These are phyloP conservation scores for Fusarium chuoi DNA, from an alignment of 2,329 filamentous ascomycete genomes.

Conservation along the genomic window DNA sequence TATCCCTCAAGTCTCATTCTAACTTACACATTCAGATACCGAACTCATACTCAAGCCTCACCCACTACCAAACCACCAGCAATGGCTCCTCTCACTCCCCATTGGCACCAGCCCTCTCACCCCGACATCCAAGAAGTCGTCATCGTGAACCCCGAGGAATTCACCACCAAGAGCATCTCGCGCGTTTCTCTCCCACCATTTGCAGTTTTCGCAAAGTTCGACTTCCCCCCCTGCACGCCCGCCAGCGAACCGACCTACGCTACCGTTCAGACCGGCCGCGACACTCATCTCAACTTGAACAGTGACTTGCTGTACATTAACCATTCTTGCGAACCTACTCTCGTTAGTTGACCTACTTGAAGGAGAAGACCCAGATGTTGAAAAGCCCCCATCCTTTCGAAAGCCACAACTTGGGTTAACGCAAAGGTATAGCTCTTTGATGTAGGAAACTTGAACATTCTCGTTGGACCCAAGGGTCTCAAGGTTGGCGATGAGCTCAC, in stretches of 20 bases:
- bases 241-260: constrained; percentile 68
- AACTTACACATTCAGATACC: not conserved
- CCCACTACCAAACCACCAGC: constrained; percentile 14
- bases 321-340: constrained; percentile 73
- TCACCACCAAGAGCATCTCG: constrained; percentile 70
- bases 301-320: constrained; percentile 75
- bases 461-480: constrained; percentile 67
- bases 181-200: constrained; percentile 67
- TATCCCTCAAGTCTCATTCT: not conserved
- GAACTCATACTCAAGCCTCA: constrained; percentile 2
- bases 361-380: constrained; percentile 19
- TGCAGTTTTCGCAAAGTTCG: constrained; percentile 72
- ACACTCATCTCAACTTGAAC: constrained; percentile 70
- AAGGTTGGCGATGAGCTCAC: constrained; percentile 67
- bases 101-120: constrained; percentile 71
- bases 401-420: constrained; percentile 11
- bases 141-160: constrained; percentile 62
- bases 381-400: not conserved
- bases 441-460: constrained; percentile 64
- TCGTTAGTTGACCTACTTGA: constrained; percentile 58
- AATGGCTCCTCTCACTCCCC: constrained; percentile 67
- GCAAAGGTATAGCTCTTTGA: constrained; percentile 65
- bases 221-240: constrained; percentile 70
- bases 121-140: constrained; percentile 65
- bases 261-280: constrained; percentile 68